phyloP scores from a whole-genome alignment of 768 basidiomycete genomes.

The Mycena venus region DNA sequence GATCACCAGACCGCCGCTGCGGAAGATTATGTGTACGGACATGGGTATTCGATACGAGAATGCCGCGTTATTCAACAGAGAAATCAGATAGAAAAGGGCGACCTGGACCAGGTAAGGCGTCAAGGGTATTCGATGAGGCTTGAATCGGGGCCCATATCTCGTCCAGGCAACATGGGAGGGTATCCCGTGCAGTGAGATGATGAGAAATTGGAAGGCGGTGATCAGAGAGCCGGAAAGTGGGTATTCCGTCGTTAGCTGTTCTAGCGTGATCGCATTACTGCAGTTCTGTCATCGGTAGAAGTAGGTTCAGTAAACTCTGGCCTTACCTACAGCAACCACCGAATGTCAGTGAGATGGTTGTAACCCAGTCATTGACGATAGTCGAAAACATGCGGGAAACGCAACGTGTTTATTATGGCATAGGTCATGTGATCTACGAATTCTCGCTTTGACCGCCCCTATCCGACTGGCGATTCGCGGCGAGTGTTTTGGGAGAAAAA shows the following conservation, averaged over 20 bases:
- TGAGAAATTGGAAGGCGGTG: constrained; percentile 88
- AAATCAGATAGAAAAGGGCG: constrained; percentile 82
- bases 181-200: constrained; percentile 82
- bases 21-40: constrained; percentile 94
- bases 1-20: constrained; percentile 88
- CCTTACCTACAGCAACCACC: constrained; percentile 88
- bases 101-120: constrained; percentile 85
- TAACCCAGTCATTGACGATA: constrained; percentile 59
- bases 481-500: no score
- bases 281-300: background rate
- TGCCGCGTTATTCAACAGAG: constrained; percentile 91
- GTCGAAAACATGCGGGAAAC: constrained; percentile 6
- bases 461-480: no score
- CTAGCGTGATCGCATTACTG: constrained; percentile 85
- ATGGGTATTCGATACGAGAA: constrained; percentile 91
- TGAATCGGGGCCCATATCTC: constrained; percentile 65
- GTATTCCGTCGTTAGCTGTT: constrained; percentile 76
- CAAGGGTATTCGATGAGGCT: constrained; percentile 77
- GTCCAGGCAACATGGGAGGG: constrained; percentile 71
- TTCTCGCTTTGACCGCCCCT: constrained; percentile 7
- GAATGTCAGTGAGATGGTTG: constrained; percentile 82
- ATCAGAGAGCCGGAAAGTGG: constrained; percentile 85
- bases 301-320: background rate
- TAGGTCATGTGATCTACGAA: background rate
- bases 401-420: background rate